Conservation (phyloP, 495 filamentous ascomycete species). For the Podospora fimiseda region DNA sequence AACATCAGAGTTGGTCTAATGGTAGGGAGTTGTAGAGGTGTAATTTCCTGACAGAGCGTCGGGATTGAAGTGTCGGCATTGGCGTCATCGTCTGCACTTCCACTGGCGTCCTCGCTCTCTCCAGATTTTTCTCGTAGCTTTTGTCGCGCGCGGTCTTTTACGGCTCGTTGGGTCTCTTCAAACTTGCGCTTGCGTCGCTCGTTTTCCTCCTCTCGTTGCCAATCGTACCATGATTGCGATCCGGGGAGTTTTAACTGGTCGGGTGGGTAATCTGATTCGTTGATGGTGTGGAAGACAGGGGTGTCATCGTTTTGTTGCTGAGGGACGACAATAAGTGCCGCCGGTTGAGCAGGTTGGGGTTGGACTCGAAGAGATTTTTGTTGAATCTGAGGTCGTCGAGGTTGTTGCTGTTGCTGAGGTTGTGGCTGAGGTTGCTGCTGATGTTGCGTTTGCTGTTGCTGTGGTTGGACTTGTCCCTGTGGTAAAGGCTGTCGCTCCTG, state of each 20-base stretch:
- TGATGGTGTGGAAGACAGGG: background rate
- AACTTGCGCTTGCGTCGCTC: background rate
- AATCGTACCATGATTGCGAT: background rate
- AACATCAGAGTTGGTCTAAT: constrained; percentile 21
- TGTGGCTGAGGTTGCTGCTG: constrained; percentile 4
- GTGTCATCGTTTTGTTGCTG: too few relatives aligned
- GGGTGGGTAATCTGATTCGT: background rate
- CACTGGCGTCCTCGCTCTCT: constrained; percentile 1
- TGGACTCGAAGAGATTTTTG: too few relatives aligned
- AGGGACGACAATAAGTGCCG: too few relatives aligned
- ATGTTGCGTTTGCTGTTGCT: constrained; percentile 1
- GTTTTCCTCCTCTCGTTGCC: background rate
- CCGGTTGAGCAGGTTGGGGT: too few relatives aligned
- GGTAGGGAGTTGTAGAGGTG: constrained; percentile 14
- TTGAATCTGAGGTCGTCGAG: too few relatives aligned
- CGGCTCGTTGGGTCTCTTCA: background rate
- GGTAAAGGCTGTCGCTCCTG: constrained; percentile 8
- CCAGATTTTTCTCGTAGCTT: background rate
- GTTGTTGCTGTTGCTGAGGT: constrained; percentile 10
- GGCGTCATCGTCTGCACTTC: background rate
- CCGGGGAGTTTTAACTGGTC: background rate
- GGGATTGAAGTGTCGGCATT: constrained; percentile 7
- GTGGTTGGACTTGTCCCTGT: constrained; percentile 6
- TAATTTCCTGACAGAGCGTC: constrained; percentile 12
- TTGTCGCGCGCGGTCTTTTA: constrained; percentile 3